Percentiles rank a stretch among this genome's conserved stretches.
These are phyloP conservation scores for Fragilaria crotonensis DNA, from an alignment of 108 stramenopile genomes.

Conservation along the genomic window DNA sequence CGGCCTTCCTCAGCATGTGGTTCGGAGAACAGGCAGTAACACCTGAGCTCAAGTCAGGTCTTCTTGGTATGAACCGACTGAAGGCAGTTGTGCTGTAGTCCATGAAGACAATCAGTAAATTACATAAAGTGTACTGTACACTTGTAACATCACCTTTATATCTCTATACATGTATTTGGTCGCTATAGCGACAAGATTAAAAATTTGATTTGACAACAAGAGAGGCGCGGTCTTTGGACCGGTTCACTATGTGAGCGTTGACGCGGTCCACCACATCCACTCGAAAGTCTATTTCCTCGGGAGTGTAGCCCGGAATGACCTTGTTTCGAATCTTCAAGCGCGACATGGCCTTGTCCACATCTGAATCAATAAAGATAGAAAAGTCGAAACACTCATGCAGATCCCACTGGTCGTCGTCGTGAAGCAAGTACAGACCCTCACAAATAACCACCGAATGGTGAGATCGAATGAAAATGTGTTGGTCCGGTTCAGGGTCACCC, in stretches of 20 bases:
- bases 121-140: neutral
- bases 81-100: neutral
- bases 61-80: slow-evolving; percentile 1
- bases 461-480: slow-evolving; percentile 27
- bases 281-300: slow-evolving; percentile 32
- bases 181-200: neutral
- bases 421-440: slow-evolving; percentile 46
- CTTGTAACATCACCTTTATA: no score
- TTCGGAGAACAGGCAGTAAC: slow-evolving; percentile 26
- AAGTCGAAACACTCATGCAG: slow-evolving; percentile 27
- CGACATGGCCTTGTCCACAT: slow-evolving; percentile 35
- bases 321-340: slow-evolving; percentile 31
- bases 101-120: neutral
- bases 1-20: slow-evolving; percentile 34
- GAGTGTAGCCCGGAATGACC: slow-evolving; percentile 42
- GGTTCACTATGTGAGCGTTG: slow-evolving; percentile 17
- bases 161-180: no score
- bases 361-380: slow-evolving; percentile 33
- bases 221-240: slow-evolving; percentile 2
- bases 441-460: slow-evolving; percentile 30
- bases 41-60: slow-evolving; percentile 16
- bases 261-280: slow-evolving; percentile 29
- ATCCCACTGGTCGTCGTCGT: slow-evolving; percentile 40
- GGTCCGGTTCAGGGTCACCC: slow-evolving; percentile 37
- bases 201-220: neutral